These are phyloP conservation scores for Tuber melanosporum DNA, from an alignment of 495 filamentous ascomycete genomes.

Conservation along the genomic window DNA sequence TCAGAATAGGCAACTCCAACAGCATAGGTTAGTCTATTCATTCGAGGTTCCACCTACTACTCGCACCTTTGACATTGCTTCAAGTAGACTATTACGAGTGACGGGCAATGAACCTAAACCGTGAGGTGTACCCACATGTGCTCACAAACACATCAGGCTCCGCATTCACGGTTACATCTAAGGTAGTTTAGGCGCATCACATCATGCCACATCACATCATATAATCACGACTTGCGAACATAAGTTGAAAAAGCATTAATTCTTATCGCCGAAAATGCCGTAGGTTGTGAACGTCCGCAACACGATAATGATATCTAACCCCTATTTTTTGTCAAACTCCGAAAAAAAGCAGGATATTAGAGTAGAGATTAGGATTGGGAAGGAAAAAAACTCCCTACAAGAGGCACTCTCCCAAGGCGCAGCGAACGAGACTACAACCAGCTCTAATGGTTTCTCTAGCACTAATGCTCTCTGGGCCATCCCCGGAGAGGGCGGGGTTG, in stretches of 20 bases:
- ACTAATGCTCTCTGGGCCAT: conserved; percentile 49
- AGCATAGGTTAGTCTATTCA: neutral
- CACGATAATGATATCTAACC: neutral
- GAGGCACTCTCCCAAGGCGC: conserved; percentile 84
- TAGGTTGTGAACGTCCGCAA: neutral
- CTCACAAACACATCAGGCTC: neutral
- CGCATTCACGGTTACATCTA: neutral
- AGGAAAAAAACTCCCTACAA: conserved; percentile 48
- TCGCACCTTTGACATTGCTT: neutral
- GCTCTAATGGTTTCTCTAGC: conserved; percentile 83
- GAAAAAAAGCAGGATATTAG: neutral
- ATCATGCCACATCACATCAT: neutral
- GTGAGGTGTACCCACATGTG: neutral
- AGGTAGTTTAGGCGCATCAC: neutral
- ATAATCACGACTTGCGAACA: neutral
- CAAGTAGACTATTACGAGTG: neutral
- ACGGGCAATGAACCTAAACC: neutral
- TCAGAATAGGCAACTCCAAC: neutral
- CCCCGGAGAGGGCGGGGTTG: conserved; percentile 69
- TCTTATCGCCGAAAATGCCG: neutral
- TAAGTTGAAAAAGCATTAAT: neutral
- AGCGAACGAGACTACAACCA: conserved; percentile 83
- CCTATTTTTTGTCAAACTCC: conserved; percentile 2
- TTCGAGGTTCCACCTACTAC: neutral
- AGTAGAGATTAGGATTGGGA: neutral